A percentile compares a stretch with the other conserved stretches of the same genome.
phyloP scores from a whole-genome alignment of 2,329 filamentous ascomycete genomes.

The Calonectria honghensis region DNA sequence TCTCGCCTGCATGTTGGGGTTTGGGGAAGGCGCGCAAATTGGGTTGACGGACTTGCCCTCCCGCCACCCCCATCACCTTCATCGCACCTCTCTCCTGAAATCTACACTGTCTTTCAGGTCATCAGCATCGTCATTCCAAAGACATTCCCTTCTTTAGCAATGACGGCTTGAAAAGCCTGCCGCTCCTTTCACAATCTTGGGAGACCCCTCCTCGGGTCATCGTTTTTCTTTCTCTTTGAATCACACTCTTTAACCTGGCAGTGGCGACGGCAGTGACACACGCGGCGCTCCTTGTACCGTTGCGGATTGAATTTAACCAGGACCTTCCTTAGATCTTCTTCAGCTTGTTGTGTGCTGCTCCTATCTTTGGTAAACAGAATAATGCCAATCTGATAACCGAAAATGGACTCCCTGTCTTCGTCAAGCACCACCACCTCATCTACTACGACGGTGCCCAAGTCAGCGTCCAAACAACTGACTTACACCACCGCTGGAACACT shows the following conservation, averaged over 20 bases:
- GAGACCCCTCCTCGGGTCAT: conserved; percentile 32
- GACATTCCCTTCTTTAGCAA: conserved; percentile 38
- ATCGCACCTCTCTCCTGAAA: conserved; percentile 31
- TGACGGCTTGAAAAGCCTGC: conserved; percentile 40
- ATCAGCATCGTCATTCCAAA: conserved; percentile 26
- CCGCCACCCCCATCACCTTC: conserved; percentile 33
- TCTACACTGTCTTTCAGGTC: conserved; percentile 6
- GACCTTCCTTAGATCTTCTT: conserved; percentile 55
- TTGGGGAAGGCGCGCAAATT: conserved; percentile 21
- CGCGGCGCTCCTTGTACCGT: conserved; percentile 36
- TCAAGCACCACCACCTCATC: conserved; percentile 50
- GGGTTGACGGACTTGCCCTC: conserved; percentile 4
- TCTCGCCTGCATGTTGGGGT: background rate
- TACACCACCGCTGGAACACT: conserved; percentile 76
- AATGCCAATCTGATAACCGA: conserved; percentile 47
- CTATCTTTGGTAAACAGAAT: conserved; percentile 46
- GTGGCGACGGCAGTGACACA: conserved; percentile 35
- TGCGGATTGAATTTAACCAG: conserved; percentile 54
- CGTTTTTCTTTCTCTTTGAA: conserved; percentile 36
- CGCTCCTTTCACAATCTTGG: conserved; percentile 42
- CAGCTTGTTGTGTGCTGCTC: conserved; percentile 42
- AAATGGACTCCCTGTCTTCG: conserved; percentile 58
- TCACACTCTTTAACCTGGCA: conserved; percentile 32
- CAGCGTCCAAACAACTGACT: conserved; percentile 60
- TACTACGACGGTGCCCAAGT: conserved; percentile 48